Evolutionary conservation across 441 rosid genomes (phyloP).

Genomic region (Adansonia gregorii): DNA sequence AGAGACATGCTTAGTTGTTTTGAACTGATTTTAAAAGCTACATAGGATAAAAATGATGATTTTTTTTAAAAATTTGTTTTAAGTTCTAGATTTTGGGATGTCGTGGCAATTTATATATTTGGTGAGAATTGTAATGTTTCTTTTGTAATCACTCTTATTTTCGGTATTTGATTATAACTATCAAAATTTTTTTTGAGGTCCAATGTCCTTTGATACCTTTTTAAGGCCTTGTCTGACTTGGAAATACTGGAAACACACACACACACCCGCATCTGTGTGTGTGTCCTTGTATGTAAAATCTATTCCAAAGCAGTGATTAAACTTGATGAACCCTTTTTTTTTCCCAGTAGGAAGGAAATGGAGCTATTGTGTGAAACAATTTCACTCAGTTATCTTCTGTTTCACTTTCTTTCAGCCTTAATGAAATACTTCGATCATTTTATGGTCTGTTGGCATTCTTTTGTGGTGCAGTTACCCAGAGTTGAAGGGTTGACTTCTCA

Average conservation of each 20-base stretch:
- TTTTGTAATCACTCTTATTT: conserved; percentile 7
- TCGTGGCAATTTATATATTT: neutral
- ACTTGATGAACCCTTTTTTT: neutral
- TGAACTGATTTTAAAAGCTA: conserved; percentile 17
- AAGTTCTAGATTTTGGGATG: conserved; percentile 8
- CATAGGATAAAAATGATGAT: neutral
- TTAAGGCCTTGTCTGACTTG: neutral
- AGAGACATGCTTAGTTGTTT: conserved; percentile 8
- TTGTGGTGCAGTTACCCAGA: conserved; percentile 60
- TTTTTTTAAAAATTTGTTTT: conserved; percentile 8
- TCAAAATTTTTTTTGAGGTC: neutral
- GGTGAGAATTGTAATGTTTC: conserved; percentile 10
- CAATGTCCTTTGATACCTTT: conserved; percentile 8
- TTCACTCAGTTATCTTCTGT: neutral
- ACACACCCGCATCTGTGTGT: neutral
- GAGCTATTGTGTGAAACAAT: neutral
- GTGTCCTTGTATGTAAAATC: neutral
- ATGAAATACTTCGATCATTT: conserved; percentile 20
- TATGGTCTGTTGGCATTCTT: conserved; percentile 16
- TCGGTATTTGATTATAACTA: neutral
- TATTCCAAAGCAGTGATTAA: neutral
- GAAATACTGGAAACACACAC: neutral
- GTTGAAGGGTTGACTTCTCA: conserved; percentile 64
- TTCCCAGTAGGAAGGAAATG: conserved; percentile 1
- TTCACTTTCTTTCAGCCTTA: neutral